phyloP scores from a whole-genome alignment of 805 yeast genomes.

The Kuraishia capsulata region DNA sequence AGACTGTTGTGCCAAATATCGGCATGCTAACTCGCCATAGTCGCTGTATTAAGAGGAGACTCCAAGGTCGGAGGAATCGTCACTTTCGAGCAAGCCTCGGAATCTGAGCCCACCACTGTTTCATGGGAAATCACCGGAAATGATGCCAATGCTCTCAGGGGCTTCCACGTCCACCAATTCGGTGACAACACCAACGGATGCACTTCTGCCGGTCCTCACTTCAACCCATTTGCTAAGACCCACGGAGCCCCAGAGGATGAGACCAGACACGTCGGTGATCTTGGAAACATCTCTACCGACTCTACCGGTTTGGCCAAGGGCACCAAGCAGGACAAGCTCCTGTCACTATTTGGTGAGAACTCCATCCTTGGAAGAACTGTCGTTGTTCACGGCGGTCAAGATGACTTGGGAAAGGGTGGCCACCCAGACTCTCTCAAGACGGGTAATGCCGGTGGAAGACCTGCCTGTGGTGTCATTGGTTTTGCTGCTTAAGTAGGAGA shows the following conservation, averaged over 20 bases:
- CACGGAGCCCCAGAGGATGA: constrained; percentile 91
- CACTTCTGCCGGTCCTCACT: constrained; percentile 97
- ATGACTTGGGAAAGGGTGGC: constrained; percentile 93
- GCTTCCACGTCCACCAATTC: constrained; percentile 96
- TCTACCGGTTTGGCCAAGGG: constrained; percentile 89
- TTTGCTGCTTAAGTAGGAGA: constrained; percentile 37
- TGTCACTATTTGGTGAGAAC: constrained; percentile 80
- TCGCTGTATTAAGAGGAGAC: constrained; percentile 96
- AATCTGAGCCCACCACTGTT: constrained; percentile 74
- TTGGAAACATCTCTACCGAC: constrained; percentile 91
- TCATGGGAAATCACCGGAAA: constrained; percentile 87
- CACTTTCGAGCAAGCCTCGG: constrained; percentile 75
- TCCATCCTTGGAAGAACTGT: constrained; percentile 92
- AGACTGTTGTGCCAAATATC: constrained; percentile 2
- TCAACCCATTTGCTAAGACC: constrained; percentile 80
- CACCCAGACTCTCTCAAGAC: constrained; percentile 86
- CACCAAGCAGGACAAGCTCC: constrained; percentile 61
- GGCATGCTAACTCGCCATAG: constrained; percentile 34
- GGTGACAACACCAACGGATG: constrained; percentile 99
- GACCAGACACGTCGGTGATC: constrained; percentile 85
- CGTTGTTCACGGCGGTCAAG: constrained; percentile 87
- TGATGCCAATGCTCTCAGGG: constrained; percentile 80
- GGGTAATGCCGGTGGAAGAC: constrained; percentile 97
- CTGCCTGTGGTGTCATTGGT: constrained; percentile 98
- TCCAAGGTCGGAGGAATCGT: constrained; percentile 83